Evolutionary conservation across 2,329 filamentous ascomycete genomes (phyloP).

Genomic region (Colletotrichum gigasporum): DNA sequence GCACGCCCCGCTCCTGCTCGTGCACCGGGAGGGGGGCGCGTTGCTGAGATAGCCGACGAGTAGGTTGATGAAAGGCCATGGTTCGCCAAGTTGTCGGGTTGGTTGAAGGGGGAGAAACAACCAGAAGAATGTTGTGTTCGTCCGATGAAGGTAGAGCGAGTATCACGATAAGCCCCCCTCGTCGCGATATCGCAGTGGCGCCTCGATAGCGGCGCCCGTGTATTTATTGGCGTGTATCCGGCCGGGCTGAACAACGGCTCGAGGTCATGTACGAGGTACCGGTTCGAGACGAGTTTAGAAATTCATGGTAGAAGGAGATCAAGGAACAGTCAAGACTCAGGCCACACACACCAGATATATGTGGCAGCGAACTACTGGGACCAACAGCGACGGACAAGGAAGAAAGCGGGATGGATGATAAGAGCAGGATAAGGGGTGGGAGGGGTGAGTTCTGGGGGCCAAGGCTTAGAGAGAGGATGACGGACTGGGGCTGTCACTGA

Average conservation of each 20-base stretch:
- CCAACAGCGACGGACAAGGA: constrained; percentile 27
- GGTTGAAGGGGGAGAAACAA: constrained; percentile 14
- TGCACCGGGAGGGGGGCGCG: constrained; percentile 54
- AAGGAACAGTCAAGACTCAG: neutral
- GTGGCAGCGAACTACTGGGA: constrained; percentile 28
- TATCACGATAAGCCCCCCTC: constrained; percentile 26
- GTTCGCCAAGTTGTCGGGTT: constrained; percentile 15
- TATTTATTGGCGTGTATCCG: constrained; percentile 6
- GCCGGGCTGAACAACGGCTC: constrained; percentile 2
- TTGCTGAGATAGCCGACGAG: constrained; percentile 58
- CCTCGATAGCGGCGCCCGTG: constrained; percentile 11
- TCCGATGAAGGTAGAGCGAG: constrained; percentile 11
- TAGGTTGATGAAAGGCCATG: constrained; percentile 71
- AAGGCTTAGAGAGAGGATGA: constrained; percentile 18
- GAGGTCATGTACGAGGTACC: neutral
- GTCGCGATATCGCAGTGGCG: constrained; percentile 27
- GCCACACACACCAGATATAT: constrained; percentile 28
- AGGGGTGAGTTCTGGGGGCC: constrained; percentile 9
- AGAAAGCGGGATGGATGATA: constrained; percentile 31
- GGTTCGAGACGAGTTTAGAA: neutral
- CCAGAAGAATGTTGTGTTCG: constrained; percentile 4
- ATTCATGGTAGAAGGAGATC: constrained; percentile 1
- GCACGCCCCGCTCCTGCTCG: constrained; percentile 50
- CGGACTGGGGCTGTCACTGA: constrained; percentile 30
- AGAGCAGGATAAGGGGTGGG: constrained; percentile 24